phyloP scores from a whole-genome alignment of 345 rosid species.

The Balakata baccata region DNA sequence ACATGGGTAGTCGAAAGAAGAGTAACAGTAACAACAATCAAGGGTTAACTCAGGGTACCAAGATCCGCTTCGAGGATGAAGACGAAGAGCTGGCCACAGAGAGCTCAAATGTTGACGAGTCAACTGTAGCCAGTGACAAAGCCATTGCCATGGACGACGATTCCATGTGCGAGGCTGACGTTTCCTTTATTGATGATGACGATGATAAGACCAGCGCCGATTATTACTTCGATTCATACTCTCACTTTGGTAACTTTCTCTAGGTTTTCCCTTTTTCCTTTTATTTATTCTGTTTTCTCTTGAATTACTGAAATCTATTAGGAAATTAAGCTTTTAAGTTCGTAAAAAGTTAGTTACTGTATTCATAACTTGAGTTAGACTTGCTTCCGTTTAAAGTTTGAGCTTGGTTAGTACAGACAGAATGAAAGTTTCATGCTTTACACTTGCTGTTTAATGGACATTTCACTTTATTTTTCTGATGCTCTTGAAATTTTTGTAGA shows the following conservation, averaged over 20 bases:
- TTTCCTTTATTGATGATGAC: constrained; percentile 31
- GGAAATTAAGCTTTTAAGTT: background rate
- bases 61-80: constrained; percentile 49
- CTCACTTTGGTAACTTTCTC: constrained; percentile 75
- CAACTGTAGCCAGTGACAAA: constrained; percentile 31
- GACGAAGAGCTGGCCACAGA: constrained; percentile 37
- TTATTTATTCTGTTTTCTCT: background rate
- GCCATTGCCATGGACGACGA: constrained; percentile 38
- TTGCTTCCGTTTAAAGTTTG: background rate
- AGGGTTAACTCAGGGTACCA: constrained; percentile 35
- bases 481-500: no score
- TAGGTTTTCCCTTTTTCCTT: background rate
- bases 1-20: constrained; percentile 43
- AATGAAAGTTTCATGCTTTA: background rate
- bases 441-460: background rate
- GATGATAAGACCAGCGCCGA: constrained; percentile 93
- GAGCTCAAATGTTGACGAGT: constrained; percentile 41
- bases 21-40: constrained; percentile 29
- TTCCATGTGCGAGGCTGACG: constrained; percentile 50
- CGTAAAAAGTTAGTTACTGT: background rate
- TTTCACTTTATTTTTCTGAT: background rate
- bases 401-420: background rate
- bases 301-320: background rate
- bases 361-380: no score
- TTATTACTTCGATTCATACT: constrained; percentile 96